Evolutionary conservation across 148 eudicot species (phyloP), one percentile per base, ranked within the genome.

Genomic region (Pharnaceum exiguum): DNA sequence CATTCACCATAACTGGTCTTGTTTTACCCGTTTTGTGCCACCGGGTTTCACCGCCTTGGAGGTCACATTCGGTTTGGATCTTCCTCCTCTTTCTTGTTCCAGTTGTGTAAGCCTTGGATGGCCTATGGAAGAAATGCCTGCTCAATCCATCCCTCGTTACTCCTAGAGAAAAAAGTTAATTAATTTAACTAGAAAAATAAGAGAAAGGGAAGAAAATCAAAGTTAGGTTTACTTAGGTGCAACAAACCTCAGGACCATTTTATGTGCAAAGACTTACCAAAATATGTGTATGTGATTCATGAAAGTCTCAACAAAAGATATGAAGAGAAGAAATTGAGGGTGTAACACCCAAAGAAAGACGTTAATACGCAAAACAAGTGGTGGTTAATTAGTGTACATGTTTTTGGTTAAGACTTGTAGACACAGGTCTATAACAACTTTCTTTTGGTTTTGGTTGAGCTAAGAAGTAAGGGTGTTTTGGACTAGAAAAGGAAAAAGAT

Each of bases 11-110:
- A 0, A 89, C 99, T 2, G 99, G 96, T 57, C 98, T 58, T 2
- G 98, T 93, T 49, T 93, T 93, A 6, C 99, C 99, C 3, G 96
- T 88, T 60, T 88, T 93, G 71, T 93, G 99, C 99, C 99, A 93
- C 65, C 99, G 72, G 3, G 96, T 91, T 59, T 91, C 98, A 0
- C 98, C 98, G 9, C 96, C 91, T 75, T 85, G 96, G 28, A 89
- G 60, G 60, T 93, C 99, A 16, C 89, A 85, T 75, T 88, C 99
- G 22, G 95, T 83, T 54, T 93, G 98, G 50, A 93, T 93, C 72
- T 93, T 93, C 28, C 99, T 68, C 23, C 99, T 61, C 59, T 93
- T 93, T 57, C 99, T 63, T 49, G 96, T 93, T 1, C 98, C 99
- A 3, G 99, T 93, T 19, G 99, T 93, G 82, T 93, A 93, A 15